Evolutionary conservation across 2,329 filamentous ascomycete species (phyloP).

Genomic region (Plectosphaerella sp.): DNA sequence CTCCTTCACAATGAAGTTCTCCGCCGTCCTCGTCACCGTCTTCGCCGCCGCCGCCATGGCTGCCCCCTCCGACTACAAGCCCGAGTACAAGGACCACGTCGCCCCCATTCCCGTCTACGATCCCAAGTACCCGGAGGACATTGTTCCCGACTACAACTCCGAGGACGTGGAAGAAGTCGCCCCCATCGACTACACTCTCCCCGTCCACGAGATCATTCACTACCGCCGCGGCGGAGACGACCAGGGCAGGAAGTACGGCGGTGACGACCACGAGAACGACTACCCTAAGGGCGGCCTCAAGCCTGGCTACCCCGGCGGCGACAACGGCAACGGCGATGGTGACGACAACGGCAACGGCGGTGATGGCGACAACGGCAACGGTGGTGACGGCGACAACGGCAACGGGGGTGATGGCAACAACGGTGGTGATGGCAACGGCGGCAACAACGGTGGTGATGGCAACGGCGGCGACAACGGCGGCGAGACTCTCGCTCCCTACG

Average conservation of each 20-base stretch:
- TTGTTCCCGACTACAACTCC: background rate
- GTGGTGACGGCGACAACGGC: background rate
- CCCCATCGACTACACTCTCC: background rate
- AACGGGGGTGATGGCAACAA: background rate
- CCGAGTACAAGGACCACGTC: background rate
- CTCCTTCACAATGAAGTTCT: constrained; percentile 3
- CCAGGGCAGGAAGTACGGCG: background rate
- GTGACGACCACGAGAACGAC: background rate
- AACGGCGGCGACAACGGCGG: too few species aligned
- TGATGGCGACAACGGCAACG: background rate
- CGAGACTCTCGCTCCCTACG: background rate
- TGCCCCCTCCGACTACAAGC: background rate
- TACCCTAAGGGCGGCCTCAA: background rate
- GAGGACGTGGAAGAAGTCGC: background rate
- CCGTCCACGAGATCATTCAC: background rate
- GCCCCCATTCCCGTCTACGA: background rate
- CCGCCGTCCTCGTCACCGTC: background rate
- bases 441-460: too few species aligned
- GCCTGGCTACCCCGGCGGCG: background rate
- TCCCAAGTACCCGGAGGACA: background rate
- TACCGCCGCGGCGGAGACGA: background rate
- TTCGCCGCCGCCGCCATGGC: background rate
- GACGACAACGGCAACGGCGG: background rate
- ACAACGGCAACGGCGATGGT: background rate
- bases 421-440: too few species aligned